A percentile compares a stretch with the other conserved stretches of the same genome.
Conservation (phyloP, 2,329 filamentous ascomycete genomes). For the Sclerotiophoma versabilis region DNA sequence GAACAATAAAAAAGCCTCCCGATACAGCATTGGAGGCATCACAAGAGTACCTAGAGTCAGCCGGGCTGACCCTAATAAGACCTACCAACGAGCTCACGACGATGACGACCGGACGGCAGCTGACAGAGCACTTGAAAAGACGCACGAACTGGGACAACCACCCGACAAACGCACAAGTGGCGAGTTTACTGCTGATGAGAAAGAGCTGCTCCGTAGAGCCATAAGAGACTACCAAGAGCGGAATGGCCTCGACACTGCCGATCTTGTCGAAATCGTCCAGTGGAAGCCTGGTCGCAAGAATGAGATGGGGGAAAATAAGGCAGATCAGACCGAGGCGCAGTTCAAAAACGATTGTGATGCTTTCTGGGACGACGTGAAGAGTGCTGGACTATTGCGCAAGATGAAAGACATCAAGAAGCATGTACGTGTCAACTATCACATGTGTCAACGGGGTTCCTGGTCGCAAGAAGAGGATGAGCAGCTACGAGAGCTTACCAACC, state of each 20-base stretch:
- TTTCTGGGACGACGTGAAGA: conserved; percentile 45
- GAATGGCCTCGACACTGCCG: conserved; percentile 18
- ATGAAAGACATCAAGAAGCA: conserved; percentile 48
- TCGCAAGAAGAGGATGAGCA: conserved; percentile 65
- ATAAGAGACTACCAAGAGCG: conserved; percentile 31
- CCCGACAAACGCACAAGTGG: conserved; percentile 24
- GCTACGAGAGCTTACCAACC: conserved; percentile 56
- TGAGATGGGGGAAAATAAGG: neutral
- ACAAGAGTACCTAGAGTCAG: neutral
- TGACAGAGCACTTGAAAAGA: conserved; percentile 22
- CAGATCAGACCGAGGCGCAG: conserved; percentile 10
- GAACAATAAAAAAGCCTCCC: neutral
- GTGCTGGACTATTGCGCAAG: conserved; percentile 43
- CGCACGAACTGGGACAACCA: conserved; percentile 21
- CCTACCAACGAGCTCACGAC: conserved; percentile 4
- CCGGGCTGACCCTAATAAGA: conserved; percentile 6
- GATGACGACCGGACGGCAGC: conserved; percentile 17
- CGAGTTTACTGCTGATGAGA: conserved; percentile 30
- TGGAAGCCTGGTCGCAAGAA: neutral
- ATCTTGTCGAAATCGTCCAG: conserved; percentile 34
- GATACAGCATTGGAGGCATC: conserved; percentile 5
- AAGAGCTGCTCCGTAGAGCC: conserved; percentile 34
- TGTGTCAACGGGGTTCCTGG: conserved; percentile 69
- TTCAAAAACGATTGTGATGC: conserved; percentile 20
- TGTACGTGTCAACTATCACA: conserved; percentile 70